phyloP scores from a whole-genome alignment of 441 rosid species.

The Viola pubescens region DNA sequence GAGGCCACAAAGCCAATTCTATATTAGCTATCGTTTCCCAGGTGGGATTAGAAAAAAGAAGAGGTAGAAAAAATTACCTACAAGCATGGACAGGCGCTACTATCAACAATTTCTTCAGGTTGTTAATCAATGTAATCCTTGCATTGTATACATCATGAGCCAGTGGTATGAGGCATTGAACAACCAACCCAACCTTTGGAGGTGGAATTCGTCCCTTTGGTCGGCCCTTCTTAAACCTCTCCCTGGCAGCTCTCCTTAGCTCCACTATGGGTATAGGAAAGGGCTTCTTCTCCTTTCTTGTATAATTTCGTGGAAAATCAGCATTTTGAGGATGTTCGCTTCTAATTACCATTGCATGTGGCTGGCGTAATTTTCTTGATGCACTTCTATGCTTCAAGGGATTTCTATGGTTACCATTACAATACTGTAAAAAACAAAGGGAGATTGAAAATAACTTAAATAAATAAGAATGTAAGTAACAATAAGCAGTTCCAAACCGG shows the following conservation, averaged over 20 bases:
- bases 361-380: constrained; percentile 27
- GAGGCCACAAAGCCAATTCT: no score
- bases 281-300: constrained; percentile 87
- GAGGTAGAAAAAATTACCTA: no score
- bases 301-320: constrained; percentile 62
- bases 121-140: constrained; percentile 64
- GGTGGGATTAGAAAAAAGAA: no score
- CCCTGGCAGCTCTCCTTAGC: constrained; percentile 86
- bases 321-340: constrained; percentile 72
- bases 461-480: background rate
- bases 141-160: constrained; percentile 68
- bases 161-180: constrained; percentile 58
- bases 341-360: constrained; percentile 30
- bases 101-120: constrained; percentile 68
- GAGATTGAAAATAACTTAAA: background rate
- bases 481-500: no score
- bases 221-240: constrained; percentile 61
- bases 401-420: constrained; percentile 24
- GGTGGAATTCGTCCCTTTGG: constrained; percentile 56
- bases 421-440: constrained; percentile 30
- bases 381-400: constrained; percentile 25
- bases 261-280: constrained; percentile 74
- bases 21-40: no score
- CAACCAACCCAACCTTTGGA: constrained; percentile 70
- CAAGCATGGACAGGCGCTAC: constrained; percentile 87